Base-by-base conservation (phyloP, 306 rosid species). In the Alnus glutinosa region DNA sequence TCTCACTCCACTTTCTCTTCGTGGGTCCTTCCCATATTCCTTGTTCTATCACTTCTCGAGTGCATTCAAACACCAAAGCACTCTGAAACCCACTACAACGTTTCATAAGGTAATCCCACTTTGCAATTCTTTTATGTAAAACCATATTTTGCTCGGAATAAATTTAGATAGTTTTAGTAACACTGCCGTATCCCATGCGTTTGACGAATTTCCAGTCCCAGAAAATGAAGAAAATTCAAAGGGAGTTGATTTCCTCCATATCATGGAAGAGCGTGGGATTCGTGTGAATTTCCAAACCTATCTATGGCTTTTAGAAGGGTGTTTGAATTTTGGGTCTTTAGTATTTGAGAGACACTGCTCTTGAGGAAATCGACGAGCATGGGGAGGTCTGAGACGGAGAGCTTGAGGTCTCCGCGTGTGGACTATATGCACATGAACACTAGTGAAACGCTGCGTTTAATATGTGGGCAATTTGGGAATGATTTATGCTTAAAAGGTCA, bases 241-340 rank as follows among this genome's bases (percentile, higher is more conserved):
- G 74, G 94, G 82, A 37, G 55, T 84, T 55, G 89, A 84, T 55
- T 78, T 90, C 80, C 77, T 90, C 87, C 88, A 83, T 84, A 78
- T 86, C 37, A 90, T 87, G 98, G 93, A 88, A 83, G 78, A 75
- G 18, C 93, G 85, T 18, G 91, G 93, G 39, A 66, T 91, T 84
- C 93, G 86, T 63, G 89, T 95, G 13, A 93, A 93, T 88, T 82
- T 77, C 55, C 94, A 86, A 78, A 91, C 95, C 36, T 90, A 79
- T 90, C 75, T 90, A 80, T 93, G 93, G 92, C 84, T 91, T 71
- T 73, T 91, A 57, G 94, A 93, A 34, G 92, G 87, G 44, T 90
- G 90, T 79, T 51, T 86, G 7, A 82, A 62, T 81, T 89, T 79
- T 73, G 88, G 92, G 77, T 83, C 87, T 47, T 74, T 85, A 75